A percentile compares a stretch with the other conserved stretches of the same genome.
Conservation (phyloP, 2,329 filamentous ascomycete genomes). For the Pseudocercospora macadamiae region DNA sequence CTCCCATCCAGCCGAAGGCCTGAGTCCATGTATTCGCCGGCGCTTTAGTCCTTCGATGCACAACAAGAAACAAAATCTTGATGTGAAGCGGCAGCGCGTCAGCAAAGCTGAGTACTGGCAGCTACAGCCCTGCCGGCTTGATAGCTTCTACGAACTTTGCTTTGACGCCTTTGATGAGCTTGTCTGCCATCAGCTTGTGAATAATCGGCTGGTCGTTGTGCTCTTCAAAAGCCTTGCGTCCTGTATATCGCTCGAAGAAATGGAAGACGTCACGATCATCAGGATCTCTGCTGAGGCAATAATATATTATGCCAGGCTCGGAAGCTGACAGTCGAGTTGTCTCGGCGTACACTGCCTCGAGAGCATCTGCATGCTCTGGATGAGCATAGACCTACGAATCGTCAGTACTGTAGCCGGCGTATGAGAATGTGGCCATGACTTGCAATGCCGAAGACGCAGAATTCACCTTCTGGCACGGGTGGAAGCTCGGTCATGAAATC, state of each 20-base stretch:
- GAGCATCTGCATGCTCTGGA: conserved; percentile 38
- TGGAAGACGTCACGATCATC: conserved; percentile 39
- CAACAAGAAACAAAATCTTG: too few relatives aligned
- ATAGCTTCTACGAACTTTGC: conserved; percentile 17
- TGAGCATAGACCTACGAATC: conserved; percentile 31
- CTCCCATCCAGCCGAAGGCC: too few relatives aligned
- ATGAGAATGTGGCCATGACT: background rate
- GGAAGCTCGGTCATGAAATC: conserved; percentile 16
- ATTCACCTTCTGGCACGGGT: conserved; percentile 17
- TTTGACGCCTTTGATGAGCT: conserved; percentile 17
- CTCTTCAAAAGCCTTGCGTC: conserved; percentile 35
- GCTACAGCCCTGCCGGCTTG: background rate
- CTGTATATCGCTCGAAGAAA: conserved; percentile 41
- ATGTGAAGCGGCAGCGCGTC: too few relatives aligned
- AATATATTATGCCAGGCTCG: conserved; percentile 38
- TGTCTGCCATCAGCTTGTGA: conserved; percentile 32
- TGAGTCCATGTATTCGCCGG: too few relatives aligned
- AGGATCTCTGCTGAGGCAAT: conserved; percentile 35
- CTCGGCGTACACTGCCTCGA: conserved; percentile 39
- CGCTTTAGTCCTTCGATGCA: too few relatives aligned
- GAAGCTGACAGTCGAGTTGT: conserved; percentile 33
- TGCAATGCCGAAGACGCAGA: conserved; percentile 19
- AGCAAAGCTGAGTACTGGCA: too few relatives aligned
- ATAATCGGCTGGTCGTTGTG: conserved; percentile 38
- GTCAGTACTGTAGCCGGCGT: background rate